Evolutionary conservation across 2,329 filamentous ascomycete species (phyloP).

Genomic region (Neonectria magnoliae): DNA sequence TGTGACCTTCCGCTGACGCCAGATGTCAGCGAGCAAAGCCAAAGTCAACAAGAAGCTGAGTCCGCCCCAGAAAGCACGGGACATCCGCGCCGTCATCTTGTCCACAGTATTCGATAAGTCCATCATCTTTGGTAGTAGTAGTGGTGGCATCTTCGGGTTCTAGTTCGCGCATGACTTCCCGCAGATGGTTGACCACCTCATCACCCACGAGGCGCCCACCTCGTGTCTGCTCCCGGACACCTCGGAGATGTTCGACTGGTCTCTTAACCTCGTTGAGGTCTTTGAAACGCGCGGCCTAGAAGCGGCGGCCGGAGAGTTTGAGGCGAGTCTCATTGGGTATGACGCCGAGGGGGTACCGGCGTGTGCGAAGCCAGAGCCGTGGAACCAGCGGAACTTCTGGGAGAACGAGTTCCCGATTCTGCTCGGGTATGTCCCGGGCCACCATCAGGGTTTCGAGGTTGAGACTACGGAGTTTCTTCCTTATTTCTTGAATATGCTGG

Average conservation of each 20-base stretch:
- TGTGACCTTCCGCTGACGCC: not conserved
- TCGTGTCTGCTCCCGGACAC: not conserved
- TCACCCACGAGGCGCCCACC: not conserved
- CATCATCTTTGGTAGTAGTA: conserved; percentile 4
- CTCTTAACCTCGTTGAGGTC: not conserved
- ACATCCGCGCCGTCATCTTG: not conserved
- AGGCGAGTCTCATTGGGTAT: not conserved
- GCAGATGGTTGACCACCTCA: not conserved
- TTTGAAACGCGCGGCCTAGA: conserved; percentile 4
- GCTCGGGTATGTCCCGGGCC: not conserved
- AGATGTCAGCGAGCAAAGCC: conserved; percentile 3
- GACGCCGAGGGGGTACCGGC: not conserved
- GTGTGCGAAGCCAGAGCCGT: not conserved
- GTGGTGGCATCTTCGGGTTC: conserved; percentile 1
- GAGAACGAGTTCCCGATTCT: conserved; percentile 3
- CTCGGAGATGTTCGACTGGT: not conserved
- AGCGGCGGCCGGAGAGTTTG: not conserved
- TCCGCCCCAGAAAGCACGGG: conserved; percentile 1
- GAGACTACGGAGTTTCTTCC: not conserved
- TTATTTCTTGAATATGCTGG: not conserved
- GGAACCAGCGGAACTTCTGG: not conserved
- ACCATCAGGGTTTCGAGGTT: conserved; percentile 5
- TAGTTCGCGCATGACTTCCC: conserved; percentile 4
- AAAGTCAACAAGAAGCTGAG: conserved; percentile 2
- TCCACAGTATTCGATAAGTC: not conserved